These are phyloP conservation scores for Warburgia ugandensis DNA, from an alignment of 164 flowering plant species.

Conservation along the genomic window DNA sequence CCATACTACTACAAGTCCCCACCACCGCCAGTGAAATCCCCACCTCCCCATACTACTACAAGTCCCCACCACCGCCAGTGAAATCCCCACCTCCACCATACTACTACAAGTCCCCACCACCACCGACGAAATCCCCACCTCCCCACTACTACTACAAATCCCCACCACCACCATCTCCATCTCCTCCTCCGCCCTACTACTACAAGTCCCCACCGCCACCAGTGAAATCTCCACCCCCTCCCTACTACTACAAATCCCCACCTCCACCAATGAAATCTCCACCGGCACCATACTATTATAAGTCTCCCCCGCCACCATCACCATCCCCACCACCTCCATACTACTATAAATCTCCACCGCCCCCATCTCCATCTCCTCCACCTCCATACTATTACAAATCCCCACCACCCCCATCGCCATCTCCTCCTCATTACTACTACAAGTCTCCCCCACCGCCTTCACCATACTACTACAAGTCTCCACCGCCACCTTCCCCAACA, in stretches of 20 bases:
- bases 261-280: constrained; percentile 3
- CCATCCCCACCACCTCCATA: constrained; percentile 33
- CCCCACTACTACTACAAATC: constrained; percentile 25
- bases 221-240: constrained; percentile 23
- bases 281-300: constrained; percentile 24
- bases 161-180: constrained; percentile 31
- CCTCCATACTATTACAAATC: constrained; percentile 20
- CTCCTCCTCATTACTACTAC: constrained; percentile 6
- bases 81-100: constrained; percentile 18
- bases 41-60: constrained; percentile 20
- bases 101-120: constrained; percentile 29
- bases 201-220: constrained; percentile 27
- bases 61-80: constrained; percentile 19
- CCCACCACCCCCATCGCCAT: constrained; percentile 19
- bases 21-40: constrained; percentile 18
- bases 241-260: constrained; percentile 24
- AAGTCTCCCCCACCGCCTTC: constrained; percentile 21
- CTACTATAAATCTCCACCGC: constrained; percentile 28
- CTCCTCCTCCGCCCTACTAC: constrained; percentile 36
- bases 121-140: constrained; percentile 18
- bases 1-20: constrained; percentile 23
- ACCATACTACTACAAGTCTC: constrained; percentile 23
- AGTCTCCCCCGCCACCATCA: constrained; percentile 28
- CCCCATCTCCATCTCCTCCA: constrained; percentile 24
- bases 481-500: neutral